phyloP scores from a whole-genome alignment of 106 monocot genomes.

The Gastrodia elata region DNA sequence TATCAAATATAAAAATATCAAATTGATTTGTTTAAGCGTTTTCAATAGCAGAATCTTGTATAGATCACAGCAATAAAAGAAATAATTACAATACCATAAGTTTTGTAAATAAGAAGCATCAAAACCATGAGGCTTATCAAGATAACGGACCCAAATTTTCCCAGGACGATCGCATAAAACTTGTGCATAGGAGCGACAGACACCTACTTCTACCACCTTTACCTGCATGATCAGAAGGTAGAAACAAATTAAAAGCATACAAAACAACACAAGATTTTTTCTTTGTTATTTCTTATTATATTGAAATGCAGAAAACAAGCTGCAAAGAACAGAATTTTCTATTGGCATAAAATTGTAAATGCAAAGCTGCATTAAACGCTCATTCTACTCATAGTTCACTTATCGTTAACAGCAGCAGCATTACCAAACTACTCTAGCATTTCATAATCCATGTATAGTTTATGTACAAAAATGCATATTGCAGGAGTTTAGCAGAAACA shows the following conservation, averaged over 20 bases:
- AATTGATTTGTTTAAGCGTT: neutral
- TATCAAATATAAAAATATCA: neutral
- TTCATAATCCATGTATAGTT: neutral
- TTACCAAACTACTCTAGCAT: neutral
- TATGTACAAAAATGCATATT: neutral
- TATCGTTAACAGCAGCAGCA: neutral
- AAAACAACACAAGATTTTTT: neutral
- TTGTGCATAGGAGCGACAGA: slow-evolving; percentile 55
- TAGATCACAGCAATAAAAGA: neutral
- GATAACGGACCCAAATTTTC: slow-evolving; percentile 82
- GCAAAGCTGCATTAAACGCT: neutral
- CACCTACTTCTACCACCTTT: slow-evolving; percentile 34
- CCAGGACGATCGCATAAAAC: slow-evolving; percentile 51
- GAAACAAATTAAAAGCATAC: neutral
- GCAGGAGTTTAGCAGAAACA: neutral
- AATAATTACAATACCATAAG: slow-evolving; percentile 11
- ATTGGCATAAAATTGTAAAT: neutral
- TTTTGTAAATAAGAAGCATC: slow-evolving; percentile 31
- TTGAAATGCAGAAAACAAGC: neutral
- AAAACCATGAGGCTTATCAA: slow-evolving; percentile 26
- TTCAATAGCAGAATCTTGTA: neutral
- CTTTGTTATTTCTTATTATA: neutral
- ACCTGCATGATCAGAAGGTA: slow-evolving; percentile 38
- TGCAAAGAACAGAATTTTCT: neutral
- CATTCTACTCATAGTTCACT: neutral